phyloP scores from a whole-genome alignment of 345 rosid genomes.

The Hibiscus trionum region DNA sequence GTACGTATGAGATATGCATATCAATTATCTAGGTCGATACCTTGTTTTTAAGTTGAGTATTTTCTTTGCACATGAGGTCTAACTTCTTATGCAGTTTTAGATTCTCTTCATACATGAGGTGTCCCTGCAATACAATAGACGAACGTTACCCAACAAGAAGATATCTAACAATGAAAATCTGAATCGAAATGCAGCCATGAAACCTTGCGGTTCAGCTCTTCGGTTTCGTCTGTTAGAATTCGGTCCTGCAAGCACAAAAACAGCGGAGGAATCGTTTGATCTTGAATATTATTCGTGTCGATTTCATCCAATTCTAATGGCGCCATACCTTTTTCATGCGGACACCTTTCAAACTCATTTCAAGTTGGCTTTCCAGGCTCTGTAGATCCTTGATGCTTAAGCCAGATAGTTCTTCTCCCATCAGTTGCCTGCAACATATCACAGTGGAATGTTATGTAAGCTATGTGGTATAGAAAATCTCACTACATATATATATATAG shows the following conservation, averaged over 20 bases:
- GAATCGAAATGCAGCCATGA: background rate
- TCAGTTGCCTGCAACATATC: conserved; percentile 23
- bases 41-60: conserved; percentile 40
- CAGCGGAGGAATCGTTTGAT: background rate
- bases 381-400: conserved; percentile 48
- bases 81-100: conserved; percentile 42
- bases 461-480: too few relatives aligned
- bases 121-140: conserved; percentile 37
- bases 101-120: conserved; percentile 51
- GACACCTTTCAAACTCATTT: conserved; percentile 54
- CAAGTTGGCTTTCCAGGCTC: conserved; percentile 64
- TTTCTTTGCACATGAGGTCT: conserved; percentile 40
- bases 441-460: background rate
- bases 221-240: conserved; percentile 42
- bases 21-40: conserved; percentile 20
- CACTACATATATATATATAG: too few relatives aligned
- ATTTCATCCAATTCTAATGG: background rate
- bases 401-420: conserved; percentile 42
- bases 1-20: too few relatives aligned
- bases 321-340: conserved; percentile 58
- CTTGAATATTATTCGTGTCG: background rate
- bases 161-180: background rate
- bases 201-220: conserved; percentile 58
- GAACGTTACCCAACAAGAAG: background rate
- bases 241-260: conserved; percentile 45